Evolutionary conservation across 2,329 filamentous ascomycete genomes (phyloP).

Genomic region (Penicillium hordei): DNA sequence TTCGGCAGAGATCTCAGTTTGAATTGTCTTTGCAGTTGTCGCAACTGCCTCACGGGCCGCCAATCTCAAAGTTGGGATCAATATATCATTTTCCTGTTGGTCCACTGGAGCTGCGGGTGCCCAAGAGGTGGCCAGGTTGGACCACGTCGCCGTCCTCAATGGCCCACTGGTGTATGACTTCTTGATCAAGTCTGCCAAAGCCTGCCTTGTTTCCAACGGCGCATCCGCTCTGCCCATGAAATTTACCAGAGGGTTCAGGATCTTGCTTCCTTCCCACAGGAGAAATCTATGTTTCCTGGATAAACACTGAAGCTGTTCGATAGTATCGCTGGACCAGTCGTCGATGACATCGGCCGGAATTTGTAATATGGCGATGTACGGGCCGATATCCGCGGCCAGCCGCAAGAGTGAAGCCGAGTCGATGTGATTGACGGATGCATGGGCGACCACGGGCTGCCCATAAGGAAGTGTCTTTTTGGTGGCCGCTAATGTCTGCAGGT

Average conservation of each 20-base stretch:
- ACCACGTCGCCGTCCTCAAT: conserved; percentile 41
- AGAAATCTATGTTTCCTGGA: conserved; percentile 42
- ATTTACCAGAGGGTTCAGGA: conserved; percentile 39
- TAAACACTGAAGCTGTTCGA: conserved; percentile 37
- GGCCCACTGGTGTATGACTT: conserved; percentile 43
- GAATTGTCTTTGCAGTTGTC: conserved; percentile 39
- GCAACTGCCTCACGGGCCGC: conserved; percentile 45
- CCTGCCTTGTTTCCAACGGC: conserved; percentile 32
- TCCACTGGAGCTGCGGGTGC: conserved; percentile 36
- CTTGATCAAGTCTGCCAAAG: conserved; percentile 36
- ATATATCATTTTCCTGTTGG: conserved; percentile 41
- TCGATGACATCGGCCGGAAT: conserved; percentile 63
- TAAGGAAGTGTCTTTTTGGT: conserved; percentile 40
- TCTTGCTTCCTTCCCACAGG: conserved; percentile 43
- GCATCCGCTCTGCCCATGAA: conserved; percentile 30
- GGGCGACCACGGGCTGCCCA: conserved; percentile 43
- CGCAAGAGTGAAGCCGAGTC: conserved; percentile 56
- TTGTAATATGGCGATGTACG: conserved; percentile 61
- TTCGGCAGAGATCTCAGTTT: conserved; percentile 42
- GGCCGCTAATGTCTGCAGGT: conserved; percentile 35
- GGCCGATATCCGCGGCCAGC: conserved; percentile 59
- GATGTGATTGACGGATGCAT: conserved; percentile 58
- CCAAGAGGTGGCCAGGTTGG: conserved; percentile 42
- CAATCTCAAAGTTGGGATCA: conserved; percentile 44
- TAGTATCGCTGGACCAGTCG: conserved; percentile 60